phyloP scores from a whole-genome alignment of 495 filamentous ascomycete genomes.

The Cladorrhinum samala region DNA sequence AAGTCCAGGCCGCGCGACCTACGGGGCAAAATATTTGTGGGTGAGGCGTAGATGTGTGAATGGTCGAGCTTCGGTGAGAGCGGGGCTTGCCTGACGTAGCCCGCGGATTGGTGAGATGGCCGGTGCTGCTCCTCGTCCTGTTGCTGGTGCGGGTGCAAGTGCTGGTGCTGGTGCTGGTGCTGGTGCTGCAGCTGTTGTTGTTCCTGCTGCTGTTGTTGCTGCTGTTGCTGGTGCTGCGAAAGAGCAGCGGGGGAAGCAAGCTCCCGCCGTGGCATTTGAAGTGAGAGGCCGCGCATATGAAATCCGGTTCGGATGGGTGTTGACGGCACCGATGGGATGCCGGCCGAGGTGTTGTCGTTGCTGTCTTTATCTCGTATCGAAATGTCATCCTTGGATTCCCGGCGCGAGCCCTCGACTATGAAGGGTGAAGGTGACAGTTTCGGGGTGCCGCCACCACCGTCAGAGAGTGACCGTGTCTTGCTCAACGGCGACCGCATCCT shows the following conservation, averaged over 20 bases:
- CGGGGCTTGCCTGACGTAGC: constrained; percentile 58
- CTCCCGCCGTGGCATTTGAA: constrained; percentile 65
- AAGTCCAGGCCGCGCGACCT: constrained; percentile 86
- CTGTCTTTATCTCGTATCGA: constrained; percentile 37
- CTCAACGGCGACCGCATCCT: constrained; percentile 15
- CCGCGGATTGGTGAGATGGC: constrained; percentile 27
- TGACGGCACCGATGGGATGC: constrained; percentile 14
- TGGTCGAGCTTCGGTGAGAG: constrained; percentile 82
- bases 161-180: not conserved
- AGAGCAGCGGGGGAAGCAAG: too few species aligned
- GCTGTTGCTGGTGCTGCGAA: not conserved
- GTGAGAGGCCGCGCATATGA: constrained; percentile 55
- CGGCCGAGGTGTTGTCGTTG: constrained; percentile 6
- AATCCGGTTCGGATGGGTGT: constrained; percentile 57
- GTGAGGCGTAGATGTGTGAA: constrained; percentile 73
- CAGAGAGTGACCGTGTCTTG: constrained; percentile 44
- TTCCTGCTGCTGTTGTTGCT: constrained; percentile 18
- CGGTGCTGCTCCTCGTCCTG: not conserved
- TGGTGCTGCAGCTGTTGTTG: too few species aligned
- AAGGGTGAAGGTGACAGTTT: constrained; percentile 61
- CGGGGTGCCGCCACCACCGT: constrained; percentile 44
- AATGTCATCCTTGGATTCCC: constrained; percentile 75
- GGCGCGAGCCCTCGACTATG: constrained; percentile 50
- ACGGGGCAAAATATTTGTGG: constrained; percentile 71
- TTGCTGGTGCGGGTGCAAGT: not conserved